Base-by-base conservation (phyloP, 75 land plant genomes). In the Ceratopteris richardii region DNA sequence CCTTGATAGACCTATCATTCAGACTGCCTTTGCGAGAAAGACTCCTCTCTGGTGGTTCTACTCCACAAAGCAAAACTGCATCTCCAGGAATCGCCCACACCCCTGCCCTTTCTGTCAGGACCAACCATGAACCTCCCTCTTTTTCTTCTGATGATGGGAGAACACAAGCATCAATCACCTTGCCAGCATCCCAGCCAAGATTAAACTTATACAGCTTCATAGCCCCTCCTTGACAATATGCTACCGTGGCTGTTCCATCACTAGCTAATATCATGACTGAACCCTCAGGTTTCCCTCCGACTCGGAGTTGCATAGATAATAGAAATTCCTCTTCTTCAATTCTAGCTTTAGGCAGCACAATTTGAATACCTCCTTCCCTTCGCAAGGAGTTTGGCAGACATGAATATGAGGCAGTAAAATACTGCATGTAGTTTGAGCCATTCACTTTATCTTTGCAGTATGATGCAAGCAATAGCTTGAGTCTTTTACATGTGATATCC, bases 161-260 rank as follows among this genome's bases (percentile, higher is more conserved):
- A 61, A 84, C 78, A 56, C 86, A 79, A 63, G 86, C 91, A 78
- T 95, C 99, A 47, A 95, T 40, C 52, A 90, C 92, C 69, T 81
- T 90, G 24, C 97, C 96, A 31, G 86, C 91, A 75, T 87, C 97
- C 77, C 82, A 84, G 25, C 97, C 85, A 24, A 95, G 65, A 64
- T 90, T 92, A 83, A 95, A 90, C 44, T 84, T 85, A 77, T 95
- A 95, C 9, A 90, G 70, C 25, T 67, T 56, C 10, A 80, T 81
- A 40, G 71, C 64, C 56, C 70, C 78, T 51, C 81, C 71, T 54
- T 54, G 63, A 56, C 68, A 74, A 66, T 80, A 59, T n/a, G 92
- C 63, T 6, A 95, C 76, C n/a, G 96, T 95, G 30, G 99, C 91
- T 27, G 88, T 95, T 41, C 99, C 99, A 72, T 95, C 99, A 33